These are phyloP conservation scores for Xerocomus minutiporus DNA, from an alignment of 1,284 basidiomycete species.

Conservation along the genomic window DNA sequence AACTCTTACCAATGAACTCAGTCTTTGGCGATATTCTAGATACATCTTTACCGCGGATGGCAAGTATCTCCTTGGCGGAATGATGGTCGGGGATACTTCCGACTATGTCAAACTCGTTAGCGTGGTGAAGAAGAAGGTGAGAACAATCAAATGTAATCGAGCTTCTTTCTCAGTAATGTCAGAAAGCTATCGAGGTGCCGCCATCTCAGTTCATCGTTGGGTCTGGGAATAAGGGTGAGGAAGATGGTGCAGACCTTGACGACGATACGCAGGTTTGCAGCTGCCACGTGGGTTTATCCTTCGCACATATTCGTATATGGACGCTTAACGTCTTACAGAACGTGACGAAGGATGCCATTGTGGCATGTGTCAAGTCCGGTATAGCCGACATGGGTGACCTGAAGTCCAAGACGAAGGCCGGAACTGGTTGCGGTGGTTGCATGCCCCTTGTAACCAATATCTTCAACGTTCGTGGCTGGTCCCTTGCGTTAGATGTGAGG, in stretches of 20 bases:
- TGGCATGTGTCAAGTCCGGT: constrained; percentile 51
- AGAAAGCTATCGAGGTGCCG: constrained; percentile 62
- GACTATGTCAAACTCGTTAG: constrained; percentile 71
- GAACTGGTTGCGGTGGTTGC: constrained; percentile 74
- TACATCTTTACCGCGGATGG: constrained; percentile 76
- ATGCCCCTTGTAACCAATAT: constrained; percentile 54
- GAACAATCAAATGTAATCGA: neutral
- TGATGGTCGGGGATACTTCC: constrained; percentile 76
- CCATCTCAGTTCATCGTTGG: constrained; percentile 69
- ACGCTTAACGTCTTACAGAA: constrained; percentile 37
- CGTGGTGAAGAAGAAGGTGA: constrained; percentile 66
- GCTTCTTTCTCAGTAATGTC: neutral
- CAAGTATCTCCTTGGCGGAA: constrained; percentile 70
- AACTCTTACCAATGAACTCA: neutral
- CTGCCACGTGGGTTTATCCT: constrained; percentile 45
- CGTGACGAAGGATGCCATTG: constrained; percentile 60
- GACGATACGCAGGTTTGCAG: constrained; percentile 70
- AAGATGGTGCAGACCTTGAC: constrained; percentile 61
- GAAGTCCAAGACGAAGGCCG: constrained; percentile 68
- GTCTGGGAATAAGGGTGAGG: constrained; percentile 44
- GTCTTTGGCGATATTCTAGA: constrained; percentile 17
- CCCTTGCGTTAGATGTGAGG: neutral
- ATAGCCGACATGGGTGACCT: constrained; percentile 51
- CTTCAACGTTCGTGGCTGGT: constrained; percentile 34
- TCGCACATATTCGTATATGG: neutral